phyloP scores from a whole-genome alignment of 345 rosid species.

The Pistacia integerrima region DNA sequence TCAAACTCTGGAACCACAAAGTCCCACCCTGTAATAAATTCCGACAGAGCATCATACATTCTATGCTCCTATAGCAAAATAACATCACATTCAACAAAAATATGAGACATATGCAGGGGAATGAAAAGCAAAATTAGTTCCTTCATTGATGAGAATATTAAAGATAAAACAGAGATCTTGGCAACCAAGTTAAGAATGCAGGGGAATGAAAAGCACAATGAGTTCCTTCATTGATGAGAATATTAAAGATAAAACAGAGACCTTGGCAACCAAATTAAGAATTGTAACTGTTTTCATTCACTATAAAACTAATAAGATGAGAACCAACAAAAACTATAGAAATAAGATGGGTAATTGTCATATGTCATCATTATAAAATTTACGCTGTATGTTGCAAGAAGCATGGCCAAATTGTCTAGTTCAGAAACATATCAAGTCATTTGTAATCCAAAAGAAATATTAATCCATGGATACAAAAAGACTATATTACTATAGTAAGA shows the following conservation, averaged over 20 bases:
- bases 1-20: conserved; percentile 91
- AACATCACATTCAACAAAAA: conserved; percentile 4
- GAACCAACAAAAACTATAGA: not conserved
- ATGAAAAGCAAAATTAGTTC: not conserved
- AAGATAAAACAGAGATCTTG: not conserved
- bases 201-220: no score
- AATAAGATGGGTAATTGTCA: no score
- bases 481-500: not conserved
- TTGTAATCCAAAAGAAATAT: not conserved
- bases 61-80: not conserved
- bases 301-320: conserved; percentile 1
- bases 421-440: not conserved
- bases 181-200: no score
- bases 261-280: not conserved
- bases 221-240: no score
- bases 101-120: not conserved
- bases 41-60: not conserved
- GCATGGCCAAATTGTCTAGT: not conserved
- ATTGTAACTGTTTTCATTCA: not conserved
- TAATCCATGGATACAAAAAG: not conserved
- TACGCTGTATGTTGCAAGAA: not conserved
- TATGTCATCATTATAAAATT: not conserved
- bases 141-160: not conserved
- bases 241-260: no score
- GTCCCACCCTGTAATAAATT: conserved; percentile 76